A percentile compares a stretch with the other conserved stretches of the same genome.
These are phyloP conservation scores for Crithidia fasciculata DNA, from an alignment of 208 protist species.

Conservation along the genomic window DNA sequence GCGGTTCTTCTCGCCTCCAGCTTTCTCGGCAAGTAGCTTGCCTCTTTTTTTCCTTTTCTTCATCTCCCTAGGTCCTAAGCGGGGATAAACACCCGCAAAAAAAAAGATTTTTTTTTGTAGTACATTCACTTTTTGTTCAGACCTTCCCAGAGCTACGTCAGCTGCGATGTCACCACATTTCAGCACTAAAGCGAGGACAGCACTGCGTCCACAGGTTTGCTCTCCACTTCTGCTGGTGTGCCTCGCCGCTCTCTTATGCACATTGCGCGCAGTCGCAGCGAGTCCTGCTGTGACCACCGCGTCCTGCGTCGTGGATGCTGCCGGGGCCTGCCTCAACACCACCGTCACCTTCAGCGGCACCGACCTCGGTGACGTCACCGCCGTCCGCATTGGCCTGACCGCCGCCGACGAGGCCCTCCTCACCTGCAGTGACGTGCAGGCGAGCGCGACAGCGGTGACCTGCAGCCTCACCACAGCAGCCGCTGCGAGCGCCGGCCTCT, in stretches of 20 bases:
- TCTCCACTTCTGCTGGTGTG: neutral
- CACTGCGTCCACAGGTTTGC: neutral
- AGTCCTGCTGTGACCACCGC: constrained; percentile 3
- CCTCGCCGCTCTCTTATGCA: neutral
- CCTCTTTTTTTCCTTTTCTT: no score
- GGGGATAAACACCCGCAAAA: no score
- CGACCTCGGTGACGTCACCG: constrained; percentile 1
- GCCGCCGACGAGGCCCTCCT: neutral
- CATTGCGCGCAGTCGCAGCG: neutral
- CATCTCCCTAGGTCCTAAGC: no score
- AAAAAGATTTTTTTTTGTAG: no score
- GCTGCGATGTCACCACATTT: no score
- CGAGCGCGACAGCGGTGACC: neutral
- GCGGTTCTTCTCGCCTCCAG: no score
- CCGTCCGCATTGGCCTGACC: constrained; percentile 21
- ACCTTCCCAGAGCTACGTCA: no score
- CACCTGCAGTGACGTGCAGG: neutral
- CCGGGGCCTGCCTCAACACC: constrained; percentile 10
- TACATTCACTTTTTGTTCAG: no score
- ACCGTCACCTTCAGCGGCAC: constrained; percentile 18
- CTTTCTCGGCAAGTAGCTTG: no score
- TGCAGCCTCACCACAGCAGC: constrained; percentile 21
- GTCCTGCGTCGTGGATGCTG: neutral
- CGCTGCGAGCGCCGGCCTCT: constrained; percentile 13
- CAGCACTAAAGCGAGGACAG: neutral